Conservation (phyloP, 2,329 filamentous ascomycete genomes). For the Ophiostoma sp. region DNA sequence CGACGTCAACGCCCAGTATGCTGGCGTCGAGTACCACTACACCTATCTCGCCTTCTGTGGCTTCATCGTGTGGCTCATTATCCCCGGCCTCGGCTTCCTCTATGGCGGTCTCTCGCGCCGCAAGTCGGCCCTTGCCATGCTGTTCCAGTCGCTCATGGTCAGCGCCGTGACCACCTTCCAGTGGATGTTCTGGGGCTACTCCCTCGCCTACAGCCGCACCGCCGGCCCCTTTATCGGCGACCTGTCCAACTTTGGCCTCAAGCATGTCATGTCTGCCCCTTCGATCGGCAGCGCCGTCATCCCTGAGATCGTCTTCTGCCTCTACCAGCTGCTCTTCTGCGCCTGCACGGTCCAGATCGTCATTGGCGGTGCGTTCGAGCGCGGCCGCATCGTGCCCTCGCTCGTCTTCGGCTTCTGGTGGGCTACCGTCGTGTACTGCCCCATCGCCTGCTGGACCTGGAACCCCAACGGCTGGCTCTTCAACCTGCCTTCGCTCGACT, state of each 20-base stretch:
- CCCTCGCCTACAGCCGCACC: conserved; percentile 72
- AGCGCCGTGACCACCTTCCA: conserved; percentile 79
- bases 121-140: conserved; percentile 82
- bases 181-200: conserved; percentile 94
- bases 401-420: conserved; percentile 65
- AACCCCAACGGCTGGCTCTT: conserved; percentile 67
- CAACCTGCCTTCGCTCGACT: conserved; percentile 64
- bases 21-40: conserved; percentile 13
- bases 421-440: conserved; percentile 66
- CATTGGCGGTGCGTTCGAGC: conserved; percentile 56
- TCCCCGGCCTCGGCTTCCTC: conserved; percentile 88
- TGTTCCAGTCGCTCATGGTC: conserved; percentile 87
- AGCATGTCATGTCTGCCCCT: conserved; percentile 65
- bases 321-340: conserved; percentile 87
- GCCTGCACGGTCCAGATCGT: conserved; percentile 73
- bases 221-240: conserved; percentile 72
- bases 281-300: conserved; percentile 68
- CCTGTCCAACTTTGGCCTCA: conserved; percentile 73
- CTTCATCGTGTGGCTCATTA: conserved; percentile 33
- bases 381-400: conserved; percentile 56
- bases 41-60: conserved; percentile 20
- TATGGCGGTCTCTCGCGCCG: conserved; percentile 84
- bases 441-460: conserved; percentile 74
- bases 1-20: conserved; percentile 73
- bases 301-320: conserved; percentile 76